Evolutionary conservation across 2,329 filamentous ascomycete species (phyloP).

Genomic region (Lizonia empirigonia): DNA sequence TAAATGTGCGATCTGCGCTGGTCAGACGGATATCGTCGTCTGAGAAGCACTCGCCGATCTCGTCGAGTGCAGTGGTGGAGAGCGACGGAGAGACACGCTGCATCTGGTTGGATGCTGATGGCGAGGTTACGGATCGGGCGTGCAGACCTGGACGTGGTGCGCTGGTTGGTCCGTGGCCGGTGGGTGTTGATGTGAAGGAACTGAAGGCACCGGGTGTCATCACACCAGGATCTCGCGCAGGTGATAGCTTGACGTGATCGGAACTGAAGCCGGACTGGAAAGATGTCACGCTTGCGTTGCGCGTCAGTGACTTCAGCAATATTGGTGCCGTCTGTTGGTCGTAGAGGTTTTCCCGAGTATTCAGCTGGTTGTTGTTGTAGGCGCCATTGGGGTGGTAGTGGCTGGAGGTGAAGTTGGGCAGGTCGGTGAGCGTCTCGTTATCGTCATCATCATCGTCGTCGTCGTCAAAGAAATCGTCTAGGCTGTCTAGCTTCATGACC

Average conservation of each 20-base stretch:
- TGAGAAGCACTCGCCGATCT: conserved; percentile 75
- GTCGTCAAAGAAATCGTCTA: conserved; percentile 63
- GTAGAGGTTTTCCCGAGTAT: conserved; percentile 74
- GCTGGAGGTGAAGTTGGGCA: conserved; percentile 42
- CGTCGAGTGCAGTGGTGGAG: conserved; percentile 74
- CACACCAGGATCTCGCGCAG: conserved; percentile 57
- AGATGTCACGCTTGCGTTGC: conserved; percentile 73
- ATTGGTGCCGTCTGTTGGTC: conserved; percentile 93
- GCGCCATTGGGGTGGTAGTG: conserved; percentile 37
- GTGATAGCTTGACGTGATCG: conserved; percentile 66
- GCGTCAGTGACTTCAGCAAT: conserved; percentile 75
- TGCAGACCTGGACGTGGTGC: conserved; percentile 69
- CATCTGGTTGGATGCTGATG: conserved; percentile 59
- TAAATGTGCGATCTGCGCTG: conserved; percentile 35
- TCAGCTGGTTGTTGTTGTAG: conserved; percentile 49
- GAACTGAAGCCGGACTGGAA: conserved; percentile 85
- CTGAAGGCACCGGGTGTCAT: conserved; percentile 65
- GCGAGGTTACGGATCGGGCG: conserved; percentile 82
- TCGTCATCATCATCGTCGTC: conserved; percentile 51
- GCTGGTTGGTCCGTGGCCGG: conserved; percentile 23
- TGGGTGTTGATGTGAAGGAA: conserved; percentile 34
- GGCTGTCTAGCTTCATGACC: conserved; percentile 63
- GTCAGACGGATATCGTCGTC: conserved; percentile 66
- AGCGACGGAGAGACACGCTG: conserved; percentile 56
- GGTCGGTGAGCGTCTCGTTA: conserved; percentile 40